phyloP scores from a whole-genome alignment of 192 early-diverging fungal species.

The Umbelopsis ramanniana region DNA sequence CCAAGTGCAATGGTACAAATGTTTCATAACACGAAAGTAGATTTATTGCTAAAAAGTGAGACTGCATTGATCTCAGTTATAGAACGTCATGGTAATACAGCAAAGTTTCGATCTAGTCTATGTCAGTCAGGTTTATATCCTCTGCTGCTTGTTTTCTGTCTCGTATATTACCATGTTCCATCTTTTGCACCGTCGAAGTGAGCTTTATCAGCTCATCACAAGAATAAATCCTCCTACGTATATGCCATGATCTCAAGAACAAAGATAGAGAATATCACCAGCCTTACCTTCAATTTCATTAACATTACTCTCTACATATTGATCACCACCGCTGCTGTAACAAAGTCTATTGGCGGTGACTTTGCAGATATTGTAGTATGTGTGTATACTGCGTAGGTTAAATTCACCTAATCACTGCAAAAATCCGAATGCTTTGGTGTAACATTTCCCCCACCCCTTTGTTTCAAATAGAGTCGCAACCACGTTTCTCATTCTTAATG shows the following conservation, averaged over 20 bases:
- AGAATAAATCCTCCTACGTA: too few species aligned
- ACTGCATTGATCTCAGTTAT: too few species aligned
- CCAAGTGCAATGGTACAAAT: too few species aligned
- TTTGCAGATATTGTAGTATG: constrained; percentile 35
- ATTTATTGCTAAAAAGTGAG: too few species aligned
- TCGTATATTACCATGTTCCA: neutral
- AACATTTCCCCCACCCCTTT: neutral
- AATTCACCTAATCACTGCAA: too few species aligned
- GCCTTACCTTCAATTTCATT: constrained; percentile 29
- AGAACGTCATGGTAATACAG: neutral
- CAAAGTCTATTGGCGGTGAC: constrained; percentile 29
- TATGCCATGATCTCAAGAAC: constrained; percentile 31
- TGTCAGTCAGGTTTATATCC: constrained; percentile 19
- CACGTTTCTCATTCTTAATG: constrained; percentile 48
- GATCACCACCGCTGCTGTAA: constrained; percentile 28
- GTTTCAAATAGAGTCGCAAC: constrained; percentile 23
- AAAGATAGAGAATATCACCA: constrained; percentile 33
- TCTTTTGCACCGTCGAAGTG: neutral
- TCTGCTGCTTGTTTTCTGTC: too few species aligned
- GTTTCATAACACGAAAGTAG: neutral
- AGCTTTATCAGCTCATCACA: neutral
- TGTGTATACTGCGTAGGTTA: constrained; percentile 34
- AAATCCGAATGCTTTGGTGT: neutral
- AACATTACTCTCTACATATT: constrained; percentile 34
- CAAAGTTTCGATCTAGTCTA: constrained; percentile 17